These are phyloP conservation scores for Suillus luteus DNA, from an alignment of 768 basidiomycete species.

Conservation along the genomic window DNA sequence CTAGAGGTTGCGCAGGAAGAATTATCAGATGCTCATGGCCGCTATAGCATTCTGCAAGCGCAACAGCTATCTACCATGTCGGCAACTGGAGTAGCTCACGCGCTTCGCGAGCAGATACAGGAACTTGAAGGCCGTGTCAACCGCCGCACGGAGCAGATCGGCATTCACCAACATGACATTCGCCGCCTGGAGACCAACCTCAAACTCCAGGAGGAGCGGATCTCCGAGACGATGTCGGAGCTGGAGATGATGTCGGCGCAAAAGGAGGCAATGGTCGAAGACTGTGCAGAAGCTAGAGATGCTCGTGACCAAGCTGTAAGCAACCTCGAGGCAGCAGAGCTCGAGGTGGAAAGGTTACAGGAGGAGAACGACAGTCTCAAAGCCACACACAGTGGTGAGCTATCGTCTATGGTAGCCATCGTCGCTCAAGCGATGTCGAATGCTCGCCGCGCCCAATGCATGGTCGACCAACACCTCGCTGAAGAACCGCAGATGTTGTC, in stretches of 20 bases:
- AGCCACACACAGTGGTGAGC: conserved; percentile 34
- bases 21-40: conserved; percentile 55
- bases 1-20: conserved; percentile 54
- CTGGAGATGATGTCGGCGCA: conserved; percentile 64
- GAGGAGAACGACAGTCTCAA: conserved; percentile 23
- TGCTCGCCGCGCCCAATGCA: conserved; percentile 27
- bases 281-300: conserved; percentile 77
- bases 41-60: conserved; percentile 62
- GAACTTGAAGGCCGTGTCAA: conserved; percentile 67
- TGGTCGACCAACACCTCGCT: conserved; percentile 8
- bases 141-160: conserved; percentile 73
- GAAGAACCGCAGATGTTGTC: conserved; percentile 2
- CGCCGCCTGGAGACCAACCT: conserved; percentile 75
- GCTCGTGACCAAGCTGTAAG: conserved; percentile 65
- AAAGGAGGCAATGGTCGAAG: conserved; percentile 82
- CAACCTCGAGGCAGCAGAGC: conserved; percentile 61
- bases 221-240: conserved; percentile 69
- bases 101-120: conserved; percentile 64
- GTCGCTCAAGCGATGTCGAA: conserved; percentile 38
- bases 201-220: conserved; percentile 70
- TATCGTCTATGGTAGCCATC: conserved; percentile 41
- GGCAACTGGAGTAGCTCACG: conserved; percentile 51
- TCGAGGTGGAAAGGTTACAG: conserved; percentile 53
- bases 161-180: conserved; percentile 78
- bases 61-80: conserved; percentile 70